A percentile compares a stretch with the other conserved stretches of the same genome.
phyloP scores from a whole-genome alignment of 257 asterid genomes.

The Jacaranda copaia region DNA sequence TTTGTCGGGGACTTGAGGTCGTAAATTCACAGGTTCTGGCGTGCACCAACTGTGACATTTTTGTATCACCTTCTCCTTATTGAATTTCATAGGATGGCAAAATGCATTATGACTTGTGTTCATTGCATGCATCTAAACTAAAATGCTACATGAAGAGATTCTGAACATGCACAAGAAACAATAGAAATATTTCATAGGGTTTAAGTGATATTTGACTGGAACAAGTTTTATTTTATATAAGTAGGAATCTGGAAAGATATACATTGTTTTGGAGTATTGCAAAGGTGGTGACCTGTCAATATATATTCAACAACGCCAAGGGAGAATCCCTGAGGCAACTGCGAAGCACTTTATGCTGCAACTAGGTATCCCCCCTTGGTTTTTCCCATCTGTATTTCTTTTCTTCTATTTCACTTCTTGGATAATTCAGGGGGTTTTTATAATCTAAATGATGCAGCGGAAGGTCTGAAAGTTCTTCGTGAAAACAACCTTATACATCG shows the following conservation, averaged over 20 bases:
- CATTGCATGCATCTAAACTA: conserved; percentile 13
- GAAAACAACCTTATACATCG: conserved; percentile 91
- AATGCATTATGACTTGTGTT: background rate
- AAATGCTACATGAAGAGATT: conserved; percentile 19
- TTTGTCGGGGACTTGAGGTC: conserved; percentile 21
- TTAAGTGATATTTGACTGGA: conserved; percentile 24
- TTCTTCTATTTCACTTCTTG: conserved; percentile 13
- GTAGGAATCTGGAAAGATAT: conserved; percentile 90
- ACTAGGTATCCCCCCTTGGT: conserved; percentile 58
- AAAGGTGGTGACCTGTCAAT: conserved; percentile 95
- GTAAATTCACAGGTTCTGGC: conserved; percentile 14
- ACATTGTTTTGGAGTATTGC: conserved; percentile 90
- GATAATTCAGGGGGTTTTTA: conserved; percentile 17
- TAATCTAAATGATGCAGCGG: conserved; percentile 59
- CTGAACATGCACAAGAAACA: background rate
- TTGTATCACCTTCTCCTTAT: conserved; percentile 8
- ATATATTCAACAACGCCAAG: conserved; percentile 73
- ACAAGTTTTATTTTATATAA: conserved; percentile 35
- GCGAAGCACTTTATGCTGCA: conserved; percentile 96
- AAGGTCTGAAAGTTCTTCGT: conserved; percentile 90
- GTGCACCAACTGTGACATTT: conserved; percentile 4
- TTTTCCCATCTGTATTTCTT: conserved; percentile 9
- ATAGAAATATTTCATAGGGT: conserved; percentile 1
- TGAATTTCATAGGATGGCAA: background rate
- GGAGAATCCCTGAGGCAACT: conserved; percentile 81